These are phyloP conservation scores for Alternaria viburni DNA, from an alignment of 2,329 filamentous ascomycete species.

Conservation along the genomic window DNA sequence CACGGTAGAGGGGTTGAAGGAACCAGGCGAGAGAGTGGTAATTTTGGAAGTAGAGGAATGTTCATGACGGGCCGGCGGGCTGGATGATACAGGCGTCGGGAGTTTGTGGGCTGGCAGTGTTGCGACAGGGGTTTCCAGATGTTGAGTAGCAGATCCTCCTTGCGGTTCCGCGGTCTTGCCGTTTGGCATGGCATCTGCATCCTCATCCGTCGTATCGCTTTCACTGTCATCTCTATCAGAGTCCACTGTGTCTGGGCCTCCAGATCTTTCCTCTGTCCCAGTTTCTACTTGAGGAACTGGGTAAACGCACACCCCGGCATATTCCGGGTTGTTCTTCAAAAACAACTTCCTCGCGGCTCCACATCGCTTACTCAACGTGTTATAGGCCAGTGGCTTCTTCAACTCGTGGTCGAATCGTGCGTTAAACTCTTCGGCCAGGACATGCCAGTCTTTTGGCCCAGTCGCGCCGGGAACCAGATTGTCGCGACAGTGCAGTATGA, in stretches of 20 bases:
- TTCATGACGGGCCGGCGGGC: background rate
- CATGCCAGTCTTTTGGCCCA: constrained; percentile 1
- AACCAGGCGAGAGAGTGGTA: background rate
- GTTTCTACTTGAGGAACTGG: background rate
- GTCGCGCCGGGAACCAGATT: constrained; percentile 2
- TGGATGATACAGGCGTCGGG: background rate
- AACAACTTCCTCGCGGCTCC: constrained; percentile 4
- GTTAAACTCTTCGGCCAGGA: constrained; percentile 5
- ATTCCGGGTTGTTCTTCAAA: background rate
- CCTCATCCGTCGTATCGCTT: background rate
- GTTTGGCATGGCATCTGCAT: background rate
- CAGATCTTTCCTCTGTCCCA: background rate
- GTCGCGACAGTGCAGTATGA: constrained; percentile 3
- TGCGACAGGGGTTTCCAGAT: background rate
- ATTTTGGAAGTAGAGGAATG: no score
- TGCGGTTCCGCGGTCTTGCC: background rate
- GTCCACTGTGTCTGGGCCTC: background rate
- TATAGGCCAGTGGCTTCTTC: background rate
- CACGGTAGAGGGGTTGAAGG: background rate
- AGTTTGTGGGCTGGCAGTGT: background rate
- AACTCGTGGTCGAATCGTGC: background rate
- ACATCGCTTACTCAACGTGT: constrained; percentile 3
- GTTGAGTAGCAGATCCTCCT: background rate
- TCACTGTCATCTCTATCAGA: background rate
- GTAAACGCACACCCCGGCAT: background rate